Evolutionary conservation across 306 rosid species (phyloP), one percentile per base, ranked within the genome.

Genomic region (Datisca glomerata): DNA sequence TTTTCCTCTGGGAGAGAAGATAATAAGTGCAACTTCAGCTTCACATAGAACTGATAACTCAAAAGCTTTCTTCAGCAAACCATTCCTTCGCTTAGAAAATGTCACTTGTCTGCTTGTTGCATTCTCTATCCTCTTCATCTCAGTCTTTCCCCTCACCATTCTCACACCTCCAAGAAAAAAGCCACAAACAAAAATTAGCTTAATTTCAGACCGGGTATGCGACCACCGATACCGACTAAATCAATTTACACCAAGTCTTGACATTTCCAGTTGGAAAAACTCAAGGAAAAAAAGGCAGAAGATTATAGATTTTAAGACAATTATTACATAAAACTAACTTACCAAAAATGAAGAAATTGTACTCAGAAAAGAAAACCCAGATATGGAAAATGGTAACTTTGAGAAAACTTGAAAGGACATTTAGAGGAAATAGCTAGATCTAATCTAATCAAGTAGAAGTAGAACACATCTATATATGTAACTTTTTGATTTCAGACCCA

Each of bases 21-120:
- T 51, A 12, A 87, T 65, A 35, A 87, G 89, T 39, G 89, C 87
- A 57, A 86, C 87, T 63, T 86, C 96, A 10, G 96, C 96, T 51
- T 86, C 96, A 35, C 96, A 86, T n/a, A 86, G 72, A 41, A 86
- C 96, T 2, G 96, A 86, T 0, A 87, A 74, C 80, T 87, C 94
- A 49, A 71, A 87, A 7, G 97, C 93, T 47, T 87, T 87, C 70
- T 87, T 87, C 6, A 87, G 69, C 36, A 87, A 60, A 4, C 97
- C 97, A 55, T 74, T 87, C 41, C 94, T 83, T 47, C 94, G 43
- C 74, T 86, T 86, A 0, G 96, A 87, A 45, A 87, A 87, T 0
- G 93, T 83, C 12, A 89, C 97, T 80, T 83, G 97, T 65, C 95
- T 66, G 52, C 87, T 80, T 15, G 97, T 68, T 4, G 81, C 81